Percentiles rank a stretch among this genome's conserved stretches.
phyloP scores from a whole-genome alignment of 2,329 filamentous ascomycete genomes.

The Claviceps citrina region DNA sequence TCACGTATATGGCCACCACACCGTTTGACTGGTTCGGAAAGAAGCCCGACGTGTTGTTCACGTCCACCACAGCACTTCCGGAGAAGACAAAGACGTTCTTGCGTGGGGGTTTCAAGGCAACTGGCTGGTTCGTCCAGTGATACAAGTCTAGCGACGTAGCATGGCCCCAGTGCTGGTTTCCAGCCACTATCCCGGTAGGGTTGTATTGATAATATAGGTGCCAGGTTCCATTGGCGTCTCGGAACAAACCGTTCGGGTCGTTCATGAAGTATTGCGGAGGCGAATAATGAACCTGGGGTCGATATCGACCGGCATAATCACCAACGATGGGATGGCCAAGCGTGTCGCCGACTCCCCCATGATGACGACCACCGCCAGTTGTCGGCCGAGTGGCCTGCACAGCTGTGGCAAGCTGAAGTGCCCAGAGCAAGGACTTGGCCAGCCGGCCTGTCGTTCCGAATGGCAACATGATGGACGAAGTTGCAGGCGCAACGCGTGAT shows the following conservation, averaged over 20 bases:
- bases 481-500: background rate
- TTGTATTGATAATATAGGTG: conserved; percentile 52
- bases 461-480: background rate
- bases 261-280: conserved; percentile 5
- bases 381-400: background rate
- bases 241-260: conserved; percentile 20
- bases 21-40: conserved; percentile 44
- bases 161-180: conserved; percentile 53
- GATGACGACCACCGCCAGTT: background rate
- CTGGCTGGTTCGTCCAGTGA: conserved; percentile 48
- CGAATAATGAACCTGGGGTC: conserved; percentile 6
- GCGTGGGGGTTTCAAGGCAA: conserved; percentile 39
- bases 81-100: conserved; percentile 32
- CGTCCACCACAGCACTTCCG: conserved; percentile 43
- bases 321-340: conserved; percentile 12
- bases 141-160: conserved; percentile 47
- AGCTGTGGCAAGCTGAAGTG: conserved; percentile 1
- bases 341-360: no score
- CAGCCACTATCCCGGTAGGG: conserved; percentile 27
- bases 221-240: conserved; percentile 40
- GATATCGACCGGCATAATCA: conserved; percentile 9
- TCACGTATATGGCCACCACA: conserved; percentile 36
- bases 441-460: background rate
- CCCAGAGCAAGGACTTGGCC: background rate
- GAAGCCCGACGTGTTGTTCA: conserved; percentile 50